Conservation (phyloP, 768 basidiomycete species). For the Mrakia hoshinonis region DNA sequence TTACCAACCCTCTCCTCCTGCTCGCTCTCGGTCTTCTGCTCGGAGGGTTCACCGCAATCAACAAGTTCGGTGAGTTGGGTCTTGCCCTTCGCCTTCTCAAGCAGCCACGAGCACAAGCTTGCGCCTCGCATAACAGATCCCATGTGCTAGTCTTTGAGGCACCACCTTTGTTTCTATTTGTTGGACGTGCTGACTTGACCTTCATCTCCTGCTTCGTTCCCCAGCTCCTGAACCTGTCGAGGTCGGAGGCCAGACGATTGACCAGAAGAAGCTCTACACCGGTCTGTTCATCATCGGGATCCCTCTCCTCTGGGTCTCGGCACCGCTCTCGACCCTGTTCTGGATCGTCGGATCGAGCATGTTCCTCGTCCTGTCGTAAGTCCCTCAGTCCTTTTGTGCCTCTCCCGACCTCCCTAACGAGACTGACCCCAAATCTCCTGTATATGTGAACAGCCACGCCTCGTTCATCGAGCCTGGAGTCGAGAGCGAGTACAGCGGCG, state of each 20-base stretch:
- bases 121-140: not conserved
- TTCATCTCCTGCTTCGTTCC: not conserved
- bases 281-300: conserved; percentile 81
- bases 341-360: conserved; percentile 85
- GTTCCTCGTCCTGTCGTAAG: conserved; percentile 59
- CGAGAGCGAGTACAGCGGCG: conserved; percentile 79
- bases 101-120: too few relatives aligned
- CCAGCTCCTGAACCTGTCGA: conserved; percentile 77
- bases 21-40: conserved; percentile 78
- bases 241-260: conserved; percentile 68
- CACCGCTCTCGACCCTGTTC: conserved; percentile 64
- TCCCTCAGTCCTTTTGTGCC: not conserved
- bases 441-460: conserved; percentile 72
- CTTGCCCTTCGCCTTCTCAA: not conserved
- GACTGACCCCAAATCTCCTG: too few relatives aligned
- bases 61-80: conserved; percentile 63
- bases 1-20: conserved; percentile 74
- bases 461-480: conserved; percentile 85
- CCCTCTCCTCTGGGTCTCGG: conserved; percentile 63
- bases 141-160: conserved; percentile 8
- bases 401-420: not conserved
- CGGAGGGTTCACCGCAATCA: conserved; percentile 82
- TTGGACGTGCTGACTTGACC: not conserved
- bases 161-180: not conserved
- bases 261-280: conserved; percentile 69